Base-by-base conservation (phyloP, 2,329 filamentous ascomycete genomes). In the Fusarium sp. region DNA sequence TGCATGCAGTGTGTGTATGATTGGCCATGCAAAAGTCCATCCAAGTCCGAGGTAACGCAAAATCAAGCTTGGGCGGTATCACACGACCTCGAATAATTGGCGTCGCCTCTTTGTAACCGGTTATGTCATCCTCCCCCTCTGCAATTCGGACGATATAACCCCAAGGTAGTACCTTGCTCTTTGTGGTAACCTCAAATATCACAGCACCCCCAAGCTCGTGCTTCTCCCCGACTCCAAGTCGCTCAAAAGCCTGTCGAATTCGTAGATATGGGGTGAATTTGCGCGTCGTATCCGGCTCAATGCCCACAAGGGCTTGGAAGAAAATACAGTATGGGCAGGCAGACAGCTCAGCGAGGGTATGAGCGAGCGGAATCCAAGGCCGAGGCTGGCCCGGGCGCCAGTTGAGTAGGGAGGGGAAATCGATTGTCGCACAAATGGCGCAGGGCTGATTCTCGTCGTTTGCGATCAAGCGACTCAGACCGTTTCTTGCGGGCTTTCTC, bases 181-280 rank as follows among this genome's bases (percentile, higher is more conserved):
- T 76, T 6, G 76, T 78, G 41, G 75, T 77, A 19, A 80, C 78
- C 67, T 80, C 78, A 41, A 78, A 75, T 33, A 80, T 51, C 13
- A 80, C 76, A 9, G 75, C 73, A 25, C 72, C 71, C 37, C 77
- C 78, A 7, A 80, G 75, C 48, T 75, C 74, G 56, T 80, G 78
- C 68, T 77, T 78, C 70, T 80, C 78, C 23, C 72, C 65, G 10
- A 79, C 72, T 39, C 78, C 78, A 15, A 80, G 70, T 15, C 77
- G 73, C 72, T 80, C 78, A 60, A 80, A 80, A 4, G 78, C 78
- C 46, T 76, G 73, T 22, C 78, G 74, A 43, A 80, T 79, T 56
- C 78, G 77, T 55, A 80, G 56, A 56, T 80, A 80, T 1, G 78
- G 78, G 10, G 78, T 78, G 46, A 78, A 80, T 49, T 77, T 80